Base-by-base conservation (phyloP, 2,329 filamentous ascomycete genomes). In the Neopestalotiopsis clavispora region DNA sequence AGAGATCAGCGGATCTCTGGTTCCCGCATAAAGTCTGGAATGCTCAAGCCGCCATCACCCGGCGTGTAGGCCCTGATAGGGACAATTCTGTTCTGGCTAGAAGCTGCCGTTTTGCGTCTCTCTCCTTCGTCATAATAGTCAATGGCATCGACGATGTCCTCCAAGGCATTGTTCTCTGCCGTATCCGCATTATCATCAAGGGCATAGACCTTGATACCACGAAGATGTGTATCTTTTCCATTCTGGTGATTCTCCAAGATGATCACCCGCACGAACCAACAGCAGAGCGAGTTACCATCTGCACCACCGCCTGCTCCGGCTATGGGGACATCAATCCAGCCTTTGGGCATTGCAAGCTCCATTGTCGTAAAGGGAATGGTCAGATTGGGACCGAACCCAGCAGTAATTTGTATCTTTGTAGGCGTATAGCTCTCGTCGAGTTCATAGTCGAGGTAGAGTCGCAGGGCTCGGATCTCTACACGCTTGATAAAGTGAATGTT, bases 241-340 rank as follows among this genome's bases (percentile, higher is more conserved):
- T 99, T 99, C 82, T 99, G 96, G 79, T 99, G 96, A 77, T 99
- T 99, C 82, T 98, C 96, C 65, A 95, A 88, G 63, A 99, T 91
- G 73, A 93, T 91, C 76, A 98, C 91, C 80, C 98, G 95, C 34
- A 99, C 86, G 38, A 98, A 89, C 82, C 95, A 97, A 17, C 93
- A 94, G 70, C 95, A 90, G 20, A 98, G 87, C 1, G 95, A 92
- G 74, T 91, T 92, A 56, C 87, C 92, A 75, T 90, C 90, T 62
- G 85, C 85, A 61, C 88, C 89, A 56, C 86, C 85, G n/a, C 87
- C 87, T 0, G 83, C 83, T 13, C 84, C 84, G 1, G 78, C 78
- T 20, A 89, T 81, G 28, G 93, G 90, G 0, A 98, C 92, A 78
- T 97, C 92, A 68, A 97, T 92, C 96, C 96, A 99, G 7, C 96